phyloP scores from a whole-genome alignment of 306 rosid genomes.

The Castanea crenata region DNA sequence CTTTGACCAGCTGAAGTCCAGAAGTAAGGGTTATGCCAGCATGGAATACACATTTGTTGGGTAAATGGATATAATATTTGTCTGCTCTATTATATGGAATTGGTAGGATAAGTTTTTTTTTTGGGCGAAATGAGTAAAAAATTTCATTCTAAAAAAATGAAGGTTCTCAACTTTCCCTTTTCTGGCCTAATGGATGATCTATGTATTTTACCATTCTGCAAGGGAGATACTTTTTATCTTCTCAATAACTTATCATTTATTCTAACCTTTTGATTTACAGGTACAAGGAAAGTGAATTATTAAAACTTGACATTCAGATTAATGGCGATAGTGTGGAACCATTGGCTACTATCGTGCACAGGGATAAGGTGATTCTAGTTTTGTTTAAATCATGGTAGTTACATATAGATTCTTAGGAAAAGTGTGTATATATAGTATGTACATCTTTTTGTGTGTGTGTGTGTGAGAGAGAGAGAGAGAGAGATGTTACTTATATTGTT shows the following conservation, averaged over 20 bases:
- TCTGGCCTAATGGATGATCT: not conserved
- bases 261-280: constrained; percentile 37
- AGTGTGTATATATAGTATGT: not conserved
- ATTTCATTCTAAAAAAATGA: not conserved
- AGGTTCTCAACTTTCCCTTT: not conserved
- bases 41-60: constrained; percentile 81
- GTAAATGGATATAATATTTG: constrained; percentile 35
- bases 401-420: not conserved
- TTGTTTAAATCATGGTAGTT: not conserved
- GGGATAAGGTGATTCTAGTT: constrained; percentile 54
- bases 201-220: not conserved
- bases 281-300: constrained; percentile 69
- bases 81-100: not conserved
- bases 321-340: constrained; percentile 89
- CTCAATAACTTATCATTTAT: not conserved
- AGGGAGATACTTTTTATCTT: not conserved
- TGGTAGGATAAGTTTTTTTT: not conserved
- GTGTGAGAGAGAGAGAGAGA: not conserved
- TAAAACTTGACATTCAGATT: constrained; percentile 85
- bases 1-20: constrained; percentile 95
- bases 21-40: constrained; percentile 97
- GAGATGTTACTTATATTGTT: not conserved
- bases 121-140: not conserved
- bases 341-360: constrained; percentile 82
- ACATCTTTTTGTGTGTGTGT: too few species aligned